Percentiles rank a stretch among this genome's conserved stretches.
Conservation (phyloP, 108 stramenopile species). For the Ochromonas danica region DNA sequence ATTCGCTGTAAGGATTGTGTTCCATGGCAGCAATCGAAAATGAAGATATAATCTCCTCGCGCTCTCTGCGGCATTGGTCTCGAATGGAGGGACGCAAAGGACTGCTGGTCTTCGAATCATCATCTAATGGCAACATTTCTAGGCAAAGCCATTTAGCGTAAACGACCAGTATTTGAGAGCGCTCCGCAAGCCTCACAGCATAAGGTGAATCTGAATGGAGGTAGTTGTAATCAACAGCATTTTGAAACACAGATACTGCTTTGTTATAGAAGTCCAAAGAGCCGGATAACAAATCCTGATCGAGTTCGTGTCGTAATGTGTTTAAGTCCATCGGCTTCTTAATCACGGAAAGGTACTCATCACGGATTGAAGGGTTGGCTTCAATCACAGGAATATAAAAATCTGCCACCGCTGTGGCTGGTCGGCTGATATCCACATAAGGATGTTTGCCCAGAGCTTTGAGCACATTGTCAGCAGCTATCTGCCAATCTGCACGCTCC, state of each 20-base stretch:
- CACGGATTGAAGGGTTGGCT: background rate
- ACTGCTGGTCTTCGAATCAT: background rate
- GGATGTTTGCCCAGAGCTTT: constrained; percentile 10
- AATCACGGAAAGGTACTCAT: background rate
- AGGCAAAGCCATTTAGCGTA: background rate
- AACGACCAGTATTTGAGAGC: too few species aligned
- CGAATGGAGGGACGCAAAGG: background rate
- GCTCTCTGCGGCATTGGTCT: background rate
- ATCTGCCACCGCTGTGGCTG: background rate
- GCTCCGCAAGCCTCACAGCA: background rate
- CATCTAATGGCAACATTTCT: background rate
- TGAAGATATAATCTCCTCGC: background rate
- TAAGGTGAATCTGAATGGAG: background rate
- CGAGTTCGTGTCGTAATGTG: background rate
- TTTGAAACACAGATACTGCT: background rate
- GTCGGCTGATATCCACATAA: background rate
- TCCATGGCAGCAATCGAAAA: background rate
- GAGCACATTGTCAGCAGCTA: background rate
- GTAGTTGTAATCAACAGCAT: background rate
- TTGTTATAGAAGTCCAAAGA: background rate
- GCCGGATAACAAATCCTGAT: background rate
- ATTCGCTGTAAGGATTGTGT: background rate
- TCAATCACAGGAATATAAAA: background rate
- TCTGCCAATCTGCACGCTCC: background rate
- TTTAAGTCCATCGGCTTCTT: constrained; percentile 10